Base-by-base conservation (phyloP, 371 early-diverging fungal species). In the Mortierella sp. region DNA sequence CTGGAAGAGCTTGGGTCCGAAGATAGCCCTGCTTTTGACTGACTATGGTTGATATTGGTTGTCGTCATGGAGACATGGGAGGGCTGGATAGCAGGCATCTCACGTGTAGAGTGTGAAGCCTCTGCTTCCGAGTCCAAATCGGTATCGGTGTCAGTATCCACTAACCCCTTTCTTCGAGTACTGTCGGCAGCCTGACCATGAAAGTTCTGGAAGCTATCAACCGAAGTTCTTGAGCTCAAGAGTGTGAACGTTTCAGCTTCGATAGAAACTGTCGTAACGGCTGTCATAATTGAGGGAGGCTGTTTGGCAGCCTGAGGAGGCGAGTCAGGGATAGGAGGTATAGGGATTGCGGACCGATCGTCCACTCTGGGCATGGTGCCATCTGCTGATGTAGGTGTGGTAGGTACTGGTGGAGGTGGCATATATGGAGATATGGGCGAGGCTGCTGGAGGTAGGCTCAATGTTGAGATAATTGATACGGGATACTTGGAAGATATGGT, bases 201-300 rank as follows among this genome's bases (percentile, higher is more conserved):
- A 2, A 76, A 70, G 26, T 65, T 76, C 56, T 57, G 65, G 57
- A 76, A 76, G 34, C 78, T 76, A 6, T 61, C 78, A 2, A 70
- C 67, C 4, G 78, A 76, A 3, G 70, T 59, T 31, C 78, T 70
- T 21, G 70, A 63, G 49, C 62, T 74, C 13, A 59, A 61, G 21
- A 76, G 31, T 2, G 62, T 62, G 24, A 71, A 64, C 0, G 66
- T 70, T 12, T 70, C 38, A 42, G 78, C 78, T 24, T 76, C 71
- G 45, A 76, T 76, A 5, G 78, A 76, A 6, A 76, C 70, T 1
- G 66, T 76, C 2, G 67, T 76, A 19, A 76, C 41, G 5, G 69
- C 59, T 26, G 69, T 68, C 53, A 64, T 59, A 24, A 62, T 9
- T 7, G 78, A 55, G 27, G 55, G 63, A 27, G 30, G 43, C 38